Base-by-base conservation (phyloP, 768 basidiomycete species). In the Macrolepiota fuliginosa region DNA sequence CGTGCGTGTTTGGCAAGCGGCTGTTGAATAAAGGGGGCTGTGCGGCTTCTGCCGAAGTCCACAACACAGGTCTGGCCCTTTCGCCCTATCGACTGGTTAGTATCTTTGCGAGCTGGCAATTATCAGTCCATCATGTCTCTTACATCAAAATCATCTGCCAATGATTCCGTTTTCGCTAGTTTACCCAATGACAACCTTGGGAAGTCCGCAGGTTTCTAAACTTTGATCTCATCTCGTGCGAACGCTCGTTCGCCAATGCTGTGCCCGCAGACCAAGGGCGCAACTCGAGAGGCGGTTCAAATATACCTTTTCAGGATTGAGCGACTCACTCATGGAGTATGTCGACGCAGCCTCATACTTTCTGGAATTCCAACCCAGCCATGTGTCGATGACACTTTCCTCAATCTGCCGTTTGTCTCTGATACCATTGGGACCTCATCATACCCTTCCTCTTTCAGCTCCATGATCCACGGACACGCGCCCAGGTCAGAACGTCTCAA, bases 81-180 rank as follows among this genome's bases (percentile, higher is more conserved):
- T 35, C 32, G 32, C 37, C 10, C 6, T 29, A 49, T 49, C 22
- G 35, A 35, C 59, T 61, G 59, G 51, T 61, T 54, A 61, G 25
- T 61, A 61, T 54, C 59, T 59, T 42, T 35, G 42, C 17, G 42
- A 37, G 10, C 27, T 40, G 22, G 29, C 58, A 60, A 47, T 40
- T 45, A 54, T 61, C 59, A 61, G 39, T 47, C 39, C 53, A 61
- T 61, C 50, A 59, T 13, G 35, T 13, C n/a, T 39, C 24, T 37
- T 13, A 36, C 53, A 52, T 59, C 59, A 61, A 53, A 29, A 54
- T 36, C 59, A 54, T 32, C 59, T 61, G 59, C 59, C 59, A 61
- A 37, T 39, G 35, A 32, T 37, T 32, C 53, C 12, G 11, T 45
- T 40, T 52, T 53, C 39, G 39, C 19, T 35, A 35, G 39, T 13